These are phyloP conservation scores for Beauveria bassiana DNA, from an alignment of 2,329 filamentous ascomycete species.

Conservation along the genomic window DNA sequence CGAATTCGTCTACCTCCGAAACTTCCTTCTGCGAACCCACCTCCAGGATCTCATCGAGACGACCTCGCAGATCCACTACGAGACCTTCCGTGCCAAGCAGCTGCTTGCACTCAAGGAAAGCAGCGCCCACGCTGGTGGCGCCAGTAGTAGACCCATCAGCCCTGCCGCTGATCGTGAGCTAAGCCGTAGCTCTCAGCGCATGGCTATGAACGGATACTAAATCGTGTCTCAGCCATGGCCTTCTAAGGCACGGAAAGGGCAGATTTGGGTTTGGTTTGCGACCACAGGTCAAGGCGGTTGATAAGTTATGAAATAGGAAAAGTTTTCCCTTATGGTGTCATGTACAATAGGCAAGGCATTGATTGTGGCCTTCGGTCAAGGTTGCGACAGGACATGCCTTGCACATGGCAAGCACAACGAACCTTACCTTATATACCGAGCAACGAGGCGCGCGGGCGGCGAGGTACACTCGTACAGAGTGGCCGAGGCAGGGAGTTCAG, in stretches of 20 bases:
- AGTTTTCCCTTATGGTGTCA: slow-evolving; percentile 6
- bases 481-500: not conserved
- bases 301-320: slow-evolving; percentile 10
- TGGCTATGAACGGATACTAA: slow-evolving; percentile 99
- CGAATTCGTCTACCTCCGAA: slow-evolving; percentile 96
- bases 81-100: slow-evolving; percentile 99
- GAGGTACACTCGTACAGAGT: not conserved
- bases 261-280: not conserved
- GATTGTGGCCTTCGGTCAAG: not conserved
- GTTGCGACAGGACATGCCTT: slow-evolving; percentile 1
- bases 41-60: slow-evolving; percentile 98
- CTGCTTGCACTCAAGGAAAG: slow-evolving; percentile 96
- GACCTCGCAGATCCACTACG: slow-evolving; percentile 99
- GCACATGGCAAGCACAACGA: not conserved
- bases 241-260: not conserved
- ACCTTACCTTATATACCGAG: slow-evolving; percentile 3
- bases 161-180: slow-evolving; percentile 90
- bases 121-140: slow-evolving; percentile 66
- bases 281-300: not conserved
- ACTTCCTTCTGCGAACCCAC: slow-evolving; percentile 97
- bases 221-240: not conserved
- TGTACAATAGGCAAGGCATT: slow-evolving; percentile 3
- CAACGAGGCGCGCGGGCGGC: not conserved
- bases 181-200: slow-evolving; percentile 92
- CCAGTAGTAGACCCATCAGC: slow-evolving; percentile 82